A percentile compares a stretch with the other conserved stretches of the same genome.
These are phyloP conservation scores for Zizania latifolia DNA, from an alignment of 176 grass and related monocot species.

Conservation along the genomic window DNA sequence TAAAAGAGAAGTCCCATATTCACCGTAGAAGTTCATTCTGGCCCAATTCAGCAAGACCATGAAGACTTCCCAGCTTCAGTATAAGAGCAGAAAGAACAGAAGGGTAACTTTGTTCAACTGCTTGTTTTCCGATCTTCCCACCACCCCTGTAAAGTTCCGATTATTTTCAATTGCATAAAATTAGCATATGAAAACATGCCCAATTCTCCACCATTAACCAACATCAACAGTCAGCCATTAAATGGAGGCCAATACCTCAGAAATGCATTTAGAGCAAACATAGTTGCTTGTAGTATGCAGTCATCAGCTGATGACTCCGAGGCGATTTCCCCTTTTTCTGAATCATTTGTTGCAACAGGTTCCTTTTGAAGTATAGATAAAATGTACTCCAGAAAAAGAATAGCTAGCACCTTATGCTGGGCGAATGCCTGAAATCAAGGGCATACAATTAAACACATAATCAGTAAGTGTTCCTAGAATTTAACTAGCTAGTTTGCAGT, in stretches of 20 bases:
- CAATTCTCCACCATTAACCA: background rate
- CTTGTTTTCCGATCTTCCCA: constrained; percentile 88
- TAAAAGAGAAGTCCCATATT: background rate
- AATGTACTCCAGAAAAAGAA: constrained; percentile 73
- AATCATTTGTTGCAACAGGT: constrained; percentile 52
- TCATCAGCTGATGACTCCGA: constrained; percentile 62
- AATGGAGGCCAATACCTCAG: constrained; percentile 53
- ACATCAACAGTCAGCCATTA: constrained; percentile 22
- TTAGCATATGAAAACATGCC: constrained; percentile 24
- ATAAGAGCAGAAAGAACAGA: constrained; percentile 82
- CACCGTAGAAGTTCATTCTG: constrained; percentile 72
- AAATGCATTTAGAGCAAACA: constrained; percentile 92
- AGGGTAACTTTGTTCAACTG: constrained; percentile 87
- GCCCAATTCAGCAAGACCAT: constrained; percentile 65
- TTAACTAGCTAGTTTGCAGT: background rate
- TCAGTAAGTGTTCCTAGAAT: constrained; percentile 3
- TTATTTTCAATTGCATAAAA: constrained; percentile 34
- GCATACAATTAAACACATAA: constrained; percentile 9
- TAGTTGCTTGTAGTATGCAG: constrained; percentile 78
- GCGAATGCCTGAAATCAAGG: constrained; percentile 66
- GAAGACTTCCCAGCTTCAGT: constrained; percentile 85
- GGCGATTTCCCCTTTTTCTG: constrained; percentile 62
- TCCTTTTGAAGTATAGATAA: constrained; percentile 83
- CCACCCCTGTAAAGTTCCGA: constrained; percentile 58
- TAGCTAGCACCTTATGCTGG: constrained; percentile 72